Evolutionary conservation across 2,329 filamentous ascomycete species (phyloP).

Genomic region (Botryotinia narcissicola): DNA sequence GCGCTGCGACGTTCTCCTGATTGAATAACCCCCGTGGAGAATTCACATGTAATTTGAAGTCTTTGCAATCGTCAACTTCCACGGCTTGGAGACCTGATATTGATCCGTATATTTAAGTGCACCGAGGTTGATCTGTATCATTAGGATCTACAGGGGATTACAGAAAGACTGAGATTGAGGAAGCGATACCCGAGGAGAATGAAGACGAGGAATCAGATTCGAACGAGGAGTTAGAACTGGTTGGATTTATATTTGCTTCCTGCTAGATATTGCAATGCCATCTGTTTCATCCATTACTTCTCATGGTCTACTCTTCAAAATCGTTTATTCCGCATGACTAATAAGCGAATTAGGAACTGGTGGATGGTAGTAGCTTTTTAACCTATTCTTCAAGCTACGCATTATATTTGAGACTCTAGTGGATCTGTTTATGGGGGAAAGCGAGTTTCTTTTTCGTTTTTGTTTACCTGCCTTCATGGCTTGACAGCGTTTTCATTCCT

Average conservation of each 20-base stretch:
- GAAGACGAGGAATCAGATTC: conserved; percentile 28
- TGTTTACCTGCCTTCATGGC: background rate
- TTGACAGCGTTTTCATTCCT: background rate
- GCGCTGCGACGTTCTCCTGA: conserved; percentile 16
- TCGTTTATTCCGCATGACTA: background rate
- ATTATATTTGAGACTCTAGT: background rate
- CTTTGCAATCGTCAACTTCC: conserved; percentile 33
- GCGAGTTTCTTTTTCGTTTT: too few species aligned
- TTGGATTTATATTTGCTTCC: conserved; percentile 7
- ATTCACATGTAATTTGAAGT: conserved; percentile 26
- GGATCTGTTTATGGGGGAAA: background rate
- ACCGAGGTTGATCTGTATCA: conserved; percentile 30
- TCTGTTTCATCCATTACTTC: conserved; percentile 1
- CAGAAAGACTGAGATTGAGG: conserved; percentile 33
- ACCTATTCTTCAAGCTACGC: background rate
- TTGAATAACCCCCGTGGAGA: conserved; percentile 8
- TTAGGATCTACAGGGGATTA: conserved; percentile 33
- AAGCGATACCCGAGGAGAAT: conserved; percentile 38
- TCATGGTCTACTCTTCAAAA: background rate
- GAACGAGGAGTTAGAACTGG: conserved; percentile 20
- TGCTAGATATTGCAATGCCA: conserved; percentile 8
- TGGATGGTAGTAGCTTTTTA: background rate
- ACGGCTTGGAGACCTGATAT: conserved; percentile 36
- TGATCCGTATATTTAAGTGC: conserved; percentile 25
- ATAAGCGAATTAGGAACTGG: background rate